Conservation (phyloP, 139 green algal genomes). For the Chlamydomonas eustigma region DNA sequence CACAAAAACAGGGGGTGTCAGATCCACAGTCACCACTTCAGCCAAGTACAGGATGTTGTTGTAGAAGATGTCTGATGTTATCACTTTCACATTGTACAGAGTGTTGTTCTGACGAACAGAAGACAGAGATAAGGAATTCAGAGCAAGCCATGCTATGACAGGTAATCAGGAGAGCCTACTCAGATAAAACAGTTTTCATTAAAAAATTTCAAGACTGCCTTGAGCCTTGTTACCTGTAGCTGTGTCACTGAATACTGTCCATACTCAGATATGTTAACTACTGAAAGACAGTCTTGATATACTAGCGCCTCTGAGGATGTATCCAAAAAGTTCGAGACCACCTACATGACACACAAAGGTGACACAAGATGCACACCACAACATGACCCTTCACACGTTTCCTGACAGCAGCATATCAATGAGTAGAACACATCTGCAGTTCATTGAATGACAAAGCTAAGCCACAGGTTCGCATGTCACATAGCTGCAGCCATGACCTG, state of each 20-base stretch:
- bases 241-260: neutral
- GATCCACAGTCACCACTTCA: conserved; percentile 27
- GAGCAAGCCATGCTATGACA: too few relatives aligned
- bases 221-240: neutral
- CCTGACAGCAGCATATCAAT: too few relatives aligned
- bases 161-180: too few relatives aligned
- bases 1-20: conserved; percentile 27
- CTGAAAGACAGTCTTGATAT: conserved; percentile 19
- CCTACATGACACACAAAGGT: neutral
- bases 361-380: too few relatives aligned
- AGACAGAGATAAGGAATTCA: too few relatives aligned
- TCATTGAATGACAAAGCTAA: too few relatives aligned
- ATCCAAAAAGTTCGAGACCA: neutral
- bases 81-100: conserved; percentile 24
- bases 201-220: too few relatives aligned
- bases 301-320: conserved; percentile 7
- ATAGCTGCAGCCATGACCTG: too few relatives aligned
- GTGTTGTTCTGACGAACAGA: conserved; percentile 22
- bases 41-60: conserved; percentile 20
- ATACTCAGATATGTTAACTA: neutral
- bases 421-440: too few relatives aligned
- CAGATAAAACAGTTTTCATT: too few relatives aligned
- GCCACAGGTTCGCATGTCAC: neutral
- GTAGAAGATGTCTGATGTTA: conserved; percentile 24
- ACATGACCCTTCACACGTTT: too few relatives aligned